These are phyloP conservation scores for Cyclostephanos tholiformis DNA, from an alignment of 108 stramenopile genomes.

Conservation along the genomic window DNA sequence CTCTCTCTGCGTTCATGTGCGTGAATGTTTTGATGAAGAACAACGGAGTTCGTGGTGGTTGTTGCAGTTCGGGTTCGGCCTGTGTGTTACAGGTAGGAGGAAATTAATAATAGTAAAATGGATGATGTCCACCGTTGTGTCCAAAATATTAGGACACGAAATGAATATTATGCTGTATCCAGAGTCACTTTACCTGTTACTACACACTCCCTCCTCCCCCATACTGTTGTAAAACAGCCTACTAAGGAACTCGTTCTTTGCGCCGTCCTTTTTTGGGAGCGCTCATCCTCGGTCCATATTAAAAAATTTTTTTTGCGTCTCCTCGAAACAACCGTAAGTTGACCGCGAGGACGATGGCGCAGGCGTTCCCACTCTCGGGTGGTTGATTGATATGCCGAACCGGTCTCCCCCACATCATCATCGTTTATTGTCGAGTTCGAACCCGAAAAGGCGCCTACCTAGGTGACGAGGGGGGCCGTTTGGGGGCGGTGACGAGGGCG, in stretches of 20 bases:
- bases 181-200: too few species aligned
- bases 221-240: too few species aligned
- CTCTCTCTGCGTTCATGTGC: background rate
- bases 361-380: slow-evolving; percentile 34
- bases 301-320: slow-evolving; percentile 42
- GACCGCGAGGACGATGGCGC: slow-evolving; percentile 62
- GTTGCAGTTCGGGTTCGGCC: too few species aligned
- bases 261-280: too few species aligned
- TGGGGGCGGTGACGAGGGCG: background rate
- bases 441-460: background rate
- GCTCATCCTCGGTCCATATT: too few species aligned
- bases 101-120: too few species aligned
- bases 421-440: background rate
- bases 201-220: too few species aligned
- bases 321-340: slow-evolving; percentile 59
- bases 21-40: background rate
- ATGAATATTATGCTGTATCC: too few species aligned
- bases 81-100: too few species aligned
- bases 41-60: background rate
- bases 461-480: background rate
- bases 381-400: slow-evolving; percentile 44
- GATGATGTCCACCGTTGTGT: too few species aligned
- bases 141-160: too few species aligned
- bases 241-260: slow-evolving; percentile 9
- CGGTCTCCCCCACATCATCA: slow-evolving; percentile 20